Base-by-base conservation (phyloP, 176 grass and related monocot genomes). In the Cenchrus fungigraminus region DNA sequence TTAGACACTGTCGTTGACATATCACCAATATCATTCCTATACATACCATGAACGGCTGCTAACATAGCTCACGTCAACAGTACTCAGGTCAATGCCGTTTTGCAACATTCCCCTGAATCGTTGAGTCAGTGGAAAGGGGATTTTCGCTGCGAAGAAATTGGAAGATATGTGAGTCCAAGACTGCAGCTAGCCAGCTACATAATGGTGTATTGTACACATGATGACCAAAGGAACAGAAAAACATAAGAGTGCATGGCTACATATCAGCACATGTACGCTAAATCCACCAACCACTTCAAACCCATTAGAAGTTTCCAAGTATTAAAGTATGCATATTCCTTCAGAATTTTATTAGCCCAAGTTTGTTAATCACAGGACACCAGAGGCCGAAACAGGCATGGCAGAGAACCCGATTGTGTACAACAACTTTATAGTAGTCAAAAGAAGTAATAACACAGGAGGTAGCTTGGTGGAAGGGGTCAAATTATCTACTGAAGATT, bases 21-120 rank as follows among this genome's bases (percentile, higher is more conserved):
- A 72, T 9, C 80, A 79, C 22, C 57, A 73, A 71, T 57, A 74
- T 68, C 37, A 71, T 80, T 79, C 58, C 19, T 57, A 79, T 52
- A 76, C 84, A 63, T 58, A 99, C 97, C 97, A 99, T 80, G 97
- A 99, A 68, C 97, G 97, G 85, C 97, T 99, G 86, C 97, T 99
- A 79, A 99, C 97, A 65, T 99, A 99, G 84, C 97, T 99, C 79
- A 99, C 97, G 57, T 99, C 97, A 74, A 99, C 94, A 83, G 97
- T 99, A 34, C 94, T 99, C 42, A 99, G 78, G 85, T 99, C 97
- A 79, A 99, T 99, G 58, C 97, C 97, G 77, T 99, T 99, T 85
- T 99, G 97, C 78, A 95, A 85, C 97, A 99, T 99, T 85, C 90
- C 88, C 84, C 94, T 93, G 65, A 99, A 99, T 80, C 97, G 84